These are phyloP conservation scores for Verticillium klebahnii DNA, from an alignment of 2,329 filamentous ascomycete species.

Conservation along the genomic window DNA sequence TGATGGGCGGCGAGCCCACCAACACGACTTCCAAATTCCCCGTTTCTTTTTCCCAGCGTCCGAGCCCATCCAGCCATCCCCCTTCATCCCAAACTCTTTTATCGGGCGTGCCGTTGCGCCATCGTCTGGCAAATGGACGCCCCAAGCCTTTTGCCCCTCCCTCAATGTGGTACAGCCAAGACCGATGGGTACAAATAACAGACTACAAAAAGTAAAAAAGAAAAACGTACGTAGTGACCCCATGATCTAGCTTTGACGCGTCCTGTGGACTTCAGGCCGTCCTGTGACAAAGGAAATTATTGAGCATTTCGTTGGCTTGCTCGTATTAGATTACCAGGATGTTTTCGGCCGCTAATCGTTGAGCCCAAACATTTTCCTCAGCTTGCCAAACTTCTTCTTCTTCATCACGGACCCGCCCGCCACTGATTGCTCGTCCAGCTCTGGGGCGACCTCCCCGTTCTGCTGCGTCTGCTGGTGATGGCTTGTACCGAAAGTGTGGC, in stretches of 20 bases:
- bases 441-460: conserved; percentile 8
- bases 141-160: not conserved
- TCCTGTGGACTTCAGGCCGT: not conserved
- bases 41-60: not conserved
- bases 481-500: conserved; percentile 21
- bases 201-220: not conserved
- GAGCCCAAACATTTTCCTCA: conserved; percentile 61
- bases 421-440: conserved; percentile 9
- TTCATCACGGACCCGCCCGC: conserved; percentile 12
- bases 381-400: conserved; percentile 59
- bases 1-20: not conserved
- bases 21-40: not conserved
- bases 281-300: not conserved
- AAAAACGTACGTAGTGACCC: not conserved
- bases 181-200: not conserved
- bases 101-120: not conserved
- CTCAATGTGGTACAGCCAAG: not conserved
- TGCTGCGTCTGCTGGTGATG: conserved; percentile 10
- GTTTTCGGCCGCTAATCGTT: conserved; percentile 30
- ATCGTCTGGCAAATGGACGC: not conserved
- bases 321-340: not conserved
- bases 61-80: not conserved
- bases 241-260: not conserved
- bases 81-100: not conserved
- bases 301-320: not conserved